Evolutionary conservation across 2,329 filamentous ascomycete species (phyloP), one percentile per base, ranked within the genome.

Genomic region (Cercospora sesami): DNA sequence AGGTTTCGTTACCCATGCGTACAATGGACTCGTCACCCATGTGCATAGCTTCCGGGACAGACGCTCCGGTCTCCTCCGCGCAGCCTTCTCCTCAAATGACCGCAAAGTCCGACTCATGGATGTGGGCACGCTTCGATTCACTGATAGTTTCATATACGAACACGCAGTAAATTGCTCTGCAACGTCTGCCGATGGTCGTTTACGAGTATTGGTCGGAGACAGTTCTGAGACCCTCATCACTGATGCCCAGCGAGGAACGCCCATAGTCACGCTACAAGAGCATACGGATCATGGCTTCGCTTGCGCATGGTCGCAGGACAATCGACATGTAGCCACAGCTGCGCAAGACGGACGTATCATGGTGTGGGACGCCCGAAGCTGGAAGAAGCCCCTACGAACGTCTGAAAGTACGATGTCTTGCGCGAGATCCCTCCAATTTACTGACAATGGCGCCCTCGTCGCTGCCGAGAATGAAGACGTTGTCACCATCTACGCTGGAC

Each of bases 231-330:
- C 90, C 0, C 80, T 90, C 60, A 90, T 94, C 74, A 86, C 87
- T 14, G 86, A 91, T 69, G 88, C 91, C 10, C 90, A 92, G 65
- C 60, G 66, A 30, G 88, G 90, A 14, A 80, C 80, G 84, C 68
- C 82, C 81, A 65, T 83, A 86, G 70, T 89, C 72, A 79, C 81
- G 28, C 84, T 94, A 1, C 62, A 63, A 3, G 78, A 81, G 4
- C 89, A 89, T 2, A 83, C 82, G 14, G 91, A 93, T 75, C 91
- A 85, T 72, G 90, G 88, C 1, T 94, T 94, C 74, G 88, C 91
- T 1, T 93, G 90, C 74, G 91, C 90, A 72, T 94, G 91, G 91
- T 89, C 91, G 18, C 88, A 90, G 63, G 89, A 94, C 75, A 91
- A 91, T 33, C 88, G 89, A 81, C 90, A 89, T 12, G 85, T 94